A percentile compares a stretch with the other conserved stretches of the same genome.
Evolutionary conservation across 2,329 filamentous ascomycete genomes (phyloP).

Genomic region (Penicillium sp.): DNA sequence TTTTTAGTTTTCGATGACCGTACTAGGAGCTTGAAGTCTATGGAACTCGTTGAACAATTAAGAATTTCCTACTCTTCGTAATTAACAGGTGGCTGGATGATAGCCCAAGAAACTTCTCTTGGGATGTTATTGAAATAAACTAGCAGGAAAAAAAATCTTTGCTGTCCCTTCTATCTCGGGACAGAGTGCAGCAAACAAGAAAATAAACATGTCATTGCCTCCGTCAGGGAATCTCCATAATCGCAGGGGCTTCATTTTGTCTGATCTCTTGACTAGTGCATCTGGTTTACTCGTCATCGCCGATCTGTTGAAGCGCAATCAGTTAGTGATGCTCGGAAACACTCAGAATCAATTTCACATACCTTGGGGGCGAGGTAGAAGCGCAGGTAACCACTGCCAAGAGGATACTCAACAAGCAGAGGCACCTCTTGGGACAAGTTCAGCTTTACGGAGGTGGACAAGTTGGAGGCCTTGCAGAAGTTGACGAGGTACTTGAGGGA

Average conservation of each 20-base stretch:
- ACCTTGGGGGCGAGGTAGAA: conserved; percentile 99
- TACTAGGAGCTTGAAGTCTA: background rate
- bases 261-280: conserved; percentile 20
- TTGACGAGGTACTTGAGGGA: conserved; percentile 99
- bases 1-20: background rate
- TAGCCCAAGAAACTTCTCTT: conserved; percentile 9
- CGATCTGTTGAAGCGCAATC: conserved; percentile 58
- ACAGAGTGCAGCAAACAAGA: conserved; percentile 12
- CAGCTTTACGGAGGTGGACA: conserved; percentile 82
- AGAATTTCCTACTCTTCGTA: background rate
- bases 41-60: background rate
- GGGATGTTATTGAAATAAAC: conserved; percentile 28
- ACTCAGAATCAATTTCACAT: conserved; percentile 33
- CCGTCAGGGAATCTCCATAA: conserved; percentile 45
- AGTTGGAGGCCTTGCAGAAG: conserved; percentile 95
- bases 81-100: background rate
- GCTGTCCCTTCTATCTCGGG: conserved; percentile 19
- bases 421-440: conserved; percentile 96
- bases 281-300: conserved; percentile 50
- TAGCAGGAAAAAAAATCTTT: conserved; percentile 22
- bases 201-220: conserved; percentile 48
- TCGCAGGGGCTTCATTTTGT: conserved; percentile 30
- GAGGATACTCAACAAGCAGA: conserved; percentile 86
- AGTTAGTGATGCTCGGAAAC: conserved; percentile 36
- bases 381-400: conserved; percentile 84